Evolutionary conservation across 805 yeast genomes (phyloP), one percentile per base, ranked within the genome.

Genomic region (Monosporozyma siamensis): DNA sequence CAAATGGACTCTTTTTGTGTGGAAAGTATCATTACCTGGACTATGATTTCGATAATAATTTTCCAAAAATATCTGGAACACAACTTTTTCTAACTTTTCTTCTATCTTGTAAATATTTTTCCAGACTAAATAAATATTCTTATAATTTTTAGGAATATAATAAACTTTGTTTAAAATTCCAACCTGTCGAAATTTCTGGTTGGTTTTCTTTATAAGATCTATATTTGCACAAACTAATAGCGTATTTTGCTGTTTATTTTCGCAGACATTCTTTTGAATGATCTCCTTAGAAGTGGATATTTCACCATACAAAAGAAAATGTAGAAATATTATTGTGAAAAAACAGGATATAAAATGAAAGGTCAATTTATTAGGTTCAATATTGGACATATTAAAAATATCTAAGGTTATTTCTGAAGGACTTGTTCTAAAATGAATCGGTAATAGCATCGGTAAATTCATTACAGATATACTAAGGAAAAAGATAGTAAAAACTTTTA

Each of bases 301-400:
- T 53, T 88, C 95, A 34, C 65, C 60, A 1, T 72, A 50, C 7
- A 87, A 54, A 20, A 81, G 52, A 41, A 67, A 60, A 50, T 84
- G 83, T 45, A 82, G 75, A 62, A 75, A 66, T 0, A 66, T 50
- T 2, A 85, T 68, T 1, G 79, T 73, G 2, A 77, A 49, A 0
- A 80, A 43, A 2, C 83, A 69, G 61, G 82, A 64, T 0, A 77
- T 55, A 41, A 87, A 72, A 59, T 87, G 95, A 18, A 77, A 74
- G 45, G 77, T 66, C 45, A 81, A 67, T 18, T 75, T 58, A 4
- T 59, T 54, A 0, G 77, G 71, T 36, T 75, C 73, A 2, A 86
- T 71, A 52, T 83, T 82, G 3, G 92, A 77, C 58, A 84, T 73
- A 15, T 94, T 82, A 6, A 85, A 65, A 39, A 63, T 66, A 52